Percentiles rank a stretch among this genome's conserved stretches.
Conservation (phyloP, 441 rosid species). For the Erysimum cheiri region DNA sequence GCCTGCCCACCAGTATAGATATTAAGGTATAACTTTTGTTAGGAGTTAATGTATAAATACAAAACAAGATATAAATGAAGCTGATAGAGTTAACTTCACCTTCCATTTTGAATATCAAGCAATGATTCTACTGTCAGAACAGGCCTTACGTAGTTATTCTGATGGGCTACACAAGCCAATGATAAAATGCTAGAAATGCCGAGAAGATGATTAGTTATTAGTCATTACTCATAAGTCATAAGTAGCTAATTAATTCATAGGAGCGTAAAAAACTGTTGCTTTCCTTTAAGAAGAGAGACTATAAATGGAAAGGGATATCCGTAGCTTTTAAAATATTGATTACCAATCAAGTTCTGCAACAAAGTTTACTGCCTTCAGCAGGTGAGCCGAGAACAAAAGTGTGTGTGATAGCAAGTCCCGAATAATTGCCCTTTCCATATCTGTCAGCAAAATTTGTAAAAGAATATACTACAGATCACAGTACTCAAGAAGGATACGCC, state of each 20-base stretch:
- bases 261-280: not conserved
- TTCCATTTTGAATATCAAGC: conserved; percentile 86
- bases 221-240: too few relatives aligned
- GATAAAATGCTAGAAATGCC: conserved; percentile 71
- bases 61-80: conserved; percentile 21
- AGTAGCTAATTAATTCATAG: conserved; percentile 23
- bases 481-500: conserved; percentile 23
- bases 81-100: conserved; percentile 52
- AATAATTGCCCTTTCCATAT: conserved; percentile 92
- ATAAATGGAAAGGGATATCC: not conserved
- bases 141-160: conserved; percentile 91
- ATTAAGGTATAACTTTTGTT: not conserved
- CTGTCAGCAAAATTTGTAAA: conserved; percentile 49
- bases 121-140: conserved; percentile 69
- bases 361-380: conserved; percentile 84
- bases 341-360: conserved; percentile 98
- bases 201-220: too few relatives aligned
- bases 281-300: conserved; percentile 4
- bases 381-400: conserved; percentile 69
- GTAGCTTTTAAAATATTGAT: conserved; percentile 32
- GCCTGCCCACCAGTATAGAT: conserved; percentile 56
- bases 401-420: conserved; percentile 89
- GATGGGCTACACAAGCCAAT: conserved; percentile 85
- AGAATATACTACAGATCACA: conserved; percentile 21
- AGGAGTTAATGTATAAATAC: conserved; percentile 23